Evolutionary conservation across 139 green algal genomes (phyloP).

Genomic region (Chlorella ohadii): DNA sequence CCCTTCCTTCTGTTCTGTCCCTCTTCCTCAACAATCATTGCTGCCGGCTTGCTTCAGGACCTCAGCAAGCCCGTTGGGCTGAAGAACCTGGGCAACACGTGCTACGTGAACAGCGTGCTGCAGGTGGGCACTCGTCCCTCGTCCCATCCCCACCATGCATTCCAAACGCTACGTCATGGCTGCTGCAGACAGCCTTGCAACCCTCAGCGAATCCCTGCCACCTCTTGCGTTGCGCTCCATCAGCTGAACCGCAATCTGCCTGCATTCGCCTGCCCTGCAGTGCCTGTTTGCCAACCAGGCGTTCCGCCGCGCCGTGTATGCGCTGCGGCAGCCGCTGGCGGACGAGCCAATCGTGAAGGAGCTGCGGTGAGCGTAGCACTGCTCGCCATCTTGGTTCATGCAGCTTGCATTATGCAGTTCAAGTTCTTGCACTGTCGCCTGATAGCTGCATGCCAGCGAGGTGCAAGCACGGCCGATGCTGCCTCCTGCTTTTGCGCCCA

Average conservation of each 20-base stretch:
- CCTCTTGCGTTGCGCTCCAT: too few relatives aligned
- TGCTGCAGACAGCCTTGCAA: too few relatives aligned
- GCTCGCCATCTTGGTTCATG: too few relatives aligned
- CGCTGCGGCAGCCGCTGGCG: slow-evolving; percentile 1
- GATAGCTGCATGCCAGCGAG: too few relatives aligned
- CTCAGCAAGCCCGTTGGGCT: slow-evolving; percentile 65
- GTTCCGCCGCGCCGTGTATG: slow-evolving; percentile 73
- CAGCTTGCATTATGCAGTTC: too few relatives aligned
- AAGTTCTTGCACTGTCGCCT: too few relatives aligned
- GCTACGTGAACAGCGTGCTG: slow-evolving; percentile 88
- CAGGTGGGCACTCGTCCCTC: not conserved
- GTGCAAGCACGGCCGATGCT: too few relatives aligned
- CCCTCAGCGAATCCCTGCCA: too few relatives aligned
- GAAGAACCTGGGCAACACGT: slow-evolving; percentile 90
- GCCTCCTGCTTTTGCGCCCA: too few relatives aligned
- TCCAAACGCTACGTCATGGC: too few relatives aligned
- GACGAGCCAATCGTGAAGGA: slow-evolving; percentile 42
- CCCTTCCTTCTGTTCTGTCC: not conserved
- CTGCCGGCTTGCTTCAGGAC: not conserved
- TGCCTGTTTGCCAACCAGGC: slow-evolving; percentile 73
- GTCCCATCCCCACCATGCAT: too few relatives aligned
- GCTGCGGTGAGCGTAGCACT: slow-evolving; percentile 37
- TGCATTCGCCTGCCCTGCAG: slow-evolving; percentile 64
- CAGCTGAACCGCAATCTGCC: too few relatives aligned
- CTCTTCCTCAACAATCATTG: not conserved